Base-by-base conservation (phyloP, 2,329 filamentous ascomycete species). In the Bisporella sp. region DNA sequence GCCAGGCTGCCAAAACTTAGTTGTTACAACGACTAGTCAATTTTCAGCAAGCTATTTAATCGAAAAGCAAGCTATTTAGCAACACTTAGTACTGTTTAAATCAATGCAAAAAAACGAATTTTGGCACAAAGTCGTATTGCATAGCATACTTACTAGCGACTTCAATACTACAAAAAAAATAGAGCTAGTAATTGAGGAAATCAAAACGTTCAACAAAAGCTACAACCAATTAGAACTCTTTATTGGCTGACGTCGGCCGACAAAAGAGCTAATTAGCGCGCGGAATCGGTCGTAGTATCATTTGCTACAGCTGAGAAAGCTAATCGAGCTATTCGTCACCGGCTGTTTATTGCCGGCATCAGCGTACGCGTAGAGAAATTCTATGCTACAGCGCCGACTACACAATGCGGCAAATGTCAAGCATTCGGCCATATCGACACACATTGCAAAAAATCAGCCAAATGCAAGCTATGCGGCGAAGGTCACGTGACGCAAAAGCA, bases 301-400 rank as follows among this genome's bases (percentile, higher is more conserved):
- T 50, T 50, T 31, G 37, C 48, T 21, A 50, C 48, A 12, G 30
- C 30, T 5, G 32, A 37, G 7, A 13, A 50, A 41, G 42, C 48
- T 2, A 46, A 39, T 21, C 37, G 42, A 41, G 48, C 48, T 12
- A 50, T 50, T 13, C 8, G 33, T n/a, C 41, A 50, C 28, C 9
- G 44, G 31, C 31, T 50, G 2, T 47, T 46, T 39, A 46, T 50
- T 31, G 48, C 30, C 28, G 37, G 35, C 35, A 50, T 37, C 13
- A 46, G 43, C 31, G 32, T 46, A 9, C 30, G 42, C 5, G 47
- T 49, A 6, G 8, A 41, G 13, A 21, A 21, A 21, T 39, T 46
- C 28, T 50, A 46, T 9, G 11, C 13, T 41, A 39, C 41, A 46
- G 43, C 48, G 4, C 31, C 11, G 12, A 46, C 28, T 7, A 46